Evolutionary conservation across 306 rosid genomes (phyloP).

Genomic region (Calophaca sinica): DNA sequence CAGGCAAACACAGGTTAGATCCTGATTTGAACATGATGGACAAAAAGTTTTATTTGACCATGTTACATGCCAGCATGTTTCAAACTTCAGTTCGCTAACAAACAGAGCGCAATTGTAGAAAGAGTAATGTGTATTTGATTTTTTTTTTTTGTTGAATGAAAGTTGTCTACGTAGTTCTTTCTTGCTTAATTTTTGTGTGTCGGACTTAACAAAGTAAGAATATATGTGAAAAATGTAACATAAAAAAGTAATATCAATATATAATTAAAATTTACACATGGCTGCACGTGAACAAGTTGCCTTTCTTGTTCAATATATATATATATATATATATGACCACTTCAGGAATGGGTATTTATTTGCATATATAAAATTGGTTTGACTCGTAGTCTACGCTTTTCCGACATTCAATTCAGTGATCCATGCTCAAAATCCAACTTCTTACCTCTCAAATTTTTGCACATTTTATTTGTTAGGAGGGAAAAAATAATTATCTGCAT

Average conservation of each 20-base stretch:
- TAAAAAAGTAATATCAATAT: not conserved
- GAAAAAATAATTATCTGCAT: not conserved
- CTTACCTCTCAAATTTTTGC: constrained; percentile 6
- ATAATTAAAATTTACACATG: constrained; percentile 31
- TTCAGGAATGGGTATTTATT: not conserved
- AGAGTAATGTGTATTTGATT: too few relatives aligned
- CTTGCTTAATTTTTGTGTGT: too few relatives aligned
- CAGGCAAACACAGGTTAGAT: too few relatives aligned
- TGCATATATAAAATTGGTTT: constrained; percentile 1
- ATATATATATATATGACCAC: constrained; percentile 30
- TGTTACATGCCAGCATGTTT: too few relatives aligned
- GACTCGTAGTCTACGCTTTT: constrained; percentile 16
- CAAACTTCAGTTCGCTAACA: too few relatives aligned
- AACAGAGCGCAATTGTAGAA: too few relatives aligned
- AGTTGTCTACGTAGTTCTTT: too few relatives aligned
- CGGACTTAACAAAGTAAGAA: not conserved
- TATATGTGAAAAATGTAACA: not conserved
- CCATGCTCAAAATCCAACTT: constrained; percentile 24
- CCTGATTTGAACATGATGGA: too few relatives aligned
- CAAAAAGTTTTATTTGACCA: too few relatives aligned
- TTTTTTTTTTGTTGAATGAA: too few relatives aligned
- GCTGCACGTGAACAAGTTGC: constrained; percentile 45
- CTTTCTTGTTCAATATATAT: constrained; percentile 19
- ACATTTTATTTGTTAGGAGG: constrained; percentile 26
- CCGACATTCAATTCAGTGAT: constrained; percentile 14